Conservation (phyloP, 768 basidiomycete genomes). For the Suillus ampliporus region DNA sequence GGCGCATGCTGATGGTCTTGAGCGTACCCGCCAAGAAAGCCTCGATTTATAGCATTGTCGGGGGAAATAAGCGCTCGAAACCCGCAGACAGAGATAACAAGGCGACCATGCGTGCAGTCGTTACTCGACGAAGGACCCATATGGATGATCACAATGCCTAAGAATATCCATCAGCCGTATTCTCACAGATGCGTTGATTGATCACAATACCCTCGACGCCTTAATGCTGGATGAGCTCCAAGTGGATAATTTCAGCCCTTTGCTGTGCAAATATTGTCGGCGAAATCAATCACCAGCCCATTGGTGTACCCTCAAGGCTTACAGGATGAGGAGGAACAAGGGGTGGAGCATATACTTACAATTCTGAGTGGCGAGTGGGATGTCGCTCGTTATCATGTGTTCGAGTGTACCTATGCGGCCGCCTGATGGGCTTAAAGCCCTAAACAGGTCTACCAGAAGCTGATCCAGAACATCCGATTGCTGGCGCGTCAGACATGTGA, state of each 20-base stretch:
- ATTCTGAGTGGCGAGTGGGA: neutral
- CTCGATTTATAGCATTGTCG: neutral
- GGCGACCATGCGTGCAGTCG: slow-evolving; percentile 1
- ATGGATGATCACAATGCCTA: neutral
- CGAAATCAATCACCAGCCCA: neutral
- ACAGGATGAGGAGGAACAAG: slow-evolving; percentile 1
- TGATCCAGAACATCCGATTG: too few species aligned
- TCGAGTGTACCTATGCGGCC: neutral
- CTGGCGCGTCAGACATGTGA: neutral
- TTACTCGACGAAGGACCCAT: neutral
- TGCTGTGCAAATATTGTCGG: neutral
- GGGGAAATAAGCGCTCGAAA: neutral
- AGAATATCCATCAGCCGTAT: slow-evolving; percentile 2
- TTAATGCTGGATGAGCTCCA: neutral
- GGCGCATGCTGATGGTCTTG: neutral
- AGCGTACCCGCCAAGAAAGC: neutral
- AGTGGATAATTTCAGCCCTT: slow-evolving; percentile 1
- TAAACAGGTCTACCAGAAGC: neutral
- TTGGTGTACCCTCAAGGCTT: neutral
- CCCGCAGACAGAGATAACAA: slow-evolving; percentile 3
- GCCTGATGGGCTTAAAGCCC: neutral
- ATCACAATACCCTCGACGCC: neutral
- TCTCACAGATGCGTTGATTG: neutral
- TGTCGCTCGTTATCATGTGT: neutral
- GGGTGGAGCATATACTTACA: neutral